Evolutionary conservation across 495 filamentous ascomycete species (phyloP), one percentile per base, ranked within the genome.

Genomic region (Penicillium lividum): DNA sequence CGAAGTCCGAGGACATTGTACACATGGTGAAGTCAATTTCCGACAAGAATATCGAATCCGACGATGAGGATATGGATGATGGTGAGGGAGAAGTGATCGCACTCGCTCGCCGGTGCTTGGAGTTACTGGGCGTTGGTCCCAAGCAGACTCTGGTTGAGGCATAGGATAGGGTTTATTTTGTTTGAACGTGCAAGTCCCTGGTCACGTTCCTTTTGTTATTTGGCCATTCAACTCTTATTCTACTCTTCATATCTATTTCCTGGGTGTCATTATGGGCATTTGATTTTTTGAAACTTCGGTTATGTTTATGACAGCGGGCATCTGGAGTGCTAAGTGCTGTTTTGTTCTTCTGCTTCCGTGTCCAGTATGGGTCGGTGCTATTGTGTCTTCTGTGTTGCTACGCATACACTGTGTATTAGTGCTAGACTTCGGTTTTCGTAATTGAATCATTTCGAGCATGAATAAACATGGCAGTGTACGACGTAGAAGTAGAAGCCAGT

Each of bases 1-100:
- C 89, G 51, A 87, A 93, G 63, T 91, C 92, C 5, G 87, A 93
- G 38, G 89, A 93, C 53, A 86, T 98, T 65, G 87, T 98, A 29
- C 84, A 90, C 38, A 90, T 96, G 86, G 93, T 98, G 51, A 90
- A 88, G 67, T 80, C 83, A 48, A 97, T 98, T 63, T 89, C 91
- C 6, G 92, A 96, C 66, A 92, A 88, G 68, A 90, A 89, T 64
- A 80, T 96, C 62, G 93, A 96, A 66, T 93, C 90, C 11, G 93
- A 97, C 60, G 88, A 91, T 54, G 94, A 97, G 54, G 88, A 90
- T 38, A 86, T 84, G 29, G 93, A 97, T 62, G 92, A 97, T 62
- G 90, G 89, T 16, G 94, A 98, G 73, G 92, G 95, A 22, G 94
- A 98, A 72, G 93, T 98, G 31, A 89, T 98, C 59, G 90, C 86